Conservation (phyloP, 2,329 filamentous ascomycete genomes). For the Trichoderma sp. region DNA sequence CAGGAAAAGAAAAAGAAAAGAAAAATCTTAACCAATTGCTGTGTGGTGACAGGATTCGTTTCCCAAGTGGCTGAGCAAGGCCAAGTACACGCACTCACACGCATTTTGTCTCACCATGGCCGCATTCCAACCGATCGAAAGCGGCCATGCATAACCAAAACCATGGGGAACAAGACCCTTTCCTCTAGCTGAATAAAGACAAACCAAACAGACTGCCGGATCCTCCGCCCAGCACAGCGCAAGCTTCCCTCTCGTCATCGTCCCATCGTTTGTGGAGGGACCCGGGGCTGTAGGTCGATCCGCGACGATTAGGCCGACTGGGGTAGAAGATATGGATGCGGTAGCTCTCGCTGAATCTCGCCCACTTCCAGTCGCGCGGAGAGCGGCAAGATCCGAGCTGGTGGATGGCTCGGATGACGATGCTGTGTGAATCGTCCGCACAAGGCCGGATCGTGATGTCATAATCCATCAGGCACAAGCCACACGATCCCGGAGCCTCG, state of each 20-base stretch:
- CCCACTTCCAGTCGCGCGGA: slow-evolving; percentile 29
- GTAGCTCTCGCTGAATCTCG: slow-evolving; percentile 27
- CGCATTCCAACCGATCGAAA: neutral
- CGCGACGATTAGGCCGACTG: slow-evolving; percentile 26
- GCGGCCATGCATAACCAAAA: neutral
- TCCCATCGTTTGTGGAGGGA: slow-evolving; percentile 23
- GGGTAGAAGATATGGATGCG: slow-evolving; percentile 26
- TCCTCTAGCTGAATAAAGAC: neutral
- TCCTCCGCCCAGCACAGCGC: neutral
- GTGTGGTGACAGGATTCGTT: neutral
- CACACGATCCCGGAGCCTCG: slow-evolving; percentile 25
- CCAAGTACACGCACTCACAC: neutral
- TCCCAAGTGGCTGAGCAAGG: neutral
- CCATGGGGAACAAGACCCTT: neutral
- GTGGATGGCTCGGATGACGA: slow-evolving; percentile 25
- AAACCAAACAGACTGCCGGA: neutral
- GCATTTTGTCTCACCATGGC: neutral
- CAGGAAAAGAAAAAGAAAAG: neutral
- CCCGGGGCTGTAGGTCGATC: slow-evolving; percentile 23
- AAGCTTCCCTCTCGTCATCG: slow-evolving; percentile 13
- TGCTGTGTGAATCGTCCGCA: slow-evolving; percentile 15
- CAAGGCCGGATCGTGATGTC: slow-evolving; percentile 24
- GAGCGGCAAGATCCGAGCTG: slow-evolving; percentile 26
- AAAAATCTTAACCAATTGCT: neutral
- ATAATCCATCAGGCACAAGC: slow-evolving; percentile 28